These are phyloP conservation scores for Ilyonectria sp. DNA, from an alignment of 2,329 filamentous ascomycete species.

Conservation along the genomic window DNA sequence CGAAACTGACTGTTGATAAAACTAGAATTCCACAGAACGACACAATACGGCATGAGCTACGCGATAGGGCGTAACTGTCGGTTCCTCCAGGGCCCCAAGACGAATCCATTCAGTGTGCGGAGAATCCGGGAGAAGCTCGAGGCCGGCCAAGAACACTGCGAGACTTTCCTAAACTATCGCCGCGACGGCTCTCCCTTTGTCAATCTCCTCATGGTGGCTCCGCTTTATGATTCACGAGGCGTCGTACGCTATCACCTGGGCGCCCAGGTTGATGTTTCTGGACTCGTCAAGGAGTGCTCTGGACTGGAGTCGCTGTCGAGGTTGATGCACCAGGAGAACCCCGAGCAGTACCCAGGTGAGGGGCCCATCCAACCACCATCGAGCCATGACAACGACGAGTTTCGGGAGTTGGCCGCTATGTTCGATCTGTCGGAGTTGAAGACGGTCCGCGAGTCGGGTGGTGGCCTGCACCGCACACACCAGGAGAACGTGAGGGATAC, in stretches of 20 bases:
- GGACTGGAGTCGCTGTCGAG: slow-evolving; percentile 74
- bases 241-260: slow-evolving; percentile 78
- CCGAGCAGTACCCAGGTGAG: slow-evolving; percentile 40
- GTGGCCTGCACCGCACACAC: slow-evolving; percentile 68
- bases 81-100: slow-evolving; percentile 83
- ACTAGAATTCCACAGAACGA: slow-evolving; percentile 80
- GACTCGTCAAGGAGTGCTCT: slow-evolving; percentile 75
- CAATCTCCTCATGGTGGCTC: slow-evolving; percentile 83
- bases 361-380: slow-evolving; percentile 19
- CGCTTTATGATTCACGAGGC: slow-evolving; percentile 78
- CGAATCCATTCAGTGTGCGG: slow-evolving; percentile 73
- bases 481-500: slow-evolving; percentile 58
- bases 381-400: slow-evolving; percentile 64
- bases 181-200: slow-evolving; percentile 85
- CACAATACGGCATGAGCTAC: slow-evolving; percentile 82
- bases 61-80: slow-evolving; percentile 83
- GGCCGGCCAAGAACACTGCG: slow-evolving; percentile 78
- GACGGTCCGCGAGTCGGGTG: slow-evolving; percentile 74
- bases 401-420: slow-evolving; percentile 78
- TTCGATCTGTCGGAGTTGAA: slow-evolving; percentile 78
- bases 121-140: slow-evolving; percentile 74
- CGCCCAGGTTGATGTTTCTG: slow-evolving; percentile 80
- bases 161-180: slow-evolving; percentile 83
- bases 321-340: slow-evolving; percentile 55
- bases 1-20: slow-evolving; percentile 3